Conservation (phyloP, 176 grass and related monocot genomes). For the Luzula sylvatica region DNA sequence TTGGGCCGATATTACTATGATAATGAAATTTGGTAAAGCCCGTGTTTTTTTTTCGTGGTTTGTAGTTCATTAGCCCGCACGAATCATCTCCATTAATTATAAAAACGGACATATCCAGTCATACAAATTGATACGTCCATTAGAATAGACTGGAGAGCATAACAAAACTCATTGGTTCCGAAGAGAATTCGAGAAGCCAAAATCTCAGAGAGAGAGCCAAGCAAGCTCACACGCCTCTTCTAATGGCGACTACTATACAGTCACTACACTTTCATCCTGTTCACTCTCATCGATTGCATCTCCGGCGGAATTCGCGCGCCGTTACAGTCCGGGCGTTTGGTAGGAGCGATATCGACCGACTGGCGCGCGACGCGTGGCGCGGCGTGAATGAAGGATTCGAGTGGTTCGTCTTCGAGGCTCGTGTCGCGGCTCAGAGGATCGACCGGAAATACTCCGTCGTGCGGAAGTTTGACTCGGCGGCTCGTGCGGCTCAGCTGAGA, state of each 20-base stretch:
- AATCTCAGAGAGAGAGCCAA: neutral
- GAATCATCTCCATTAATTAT: no score
- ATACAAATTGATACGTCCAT: no score
- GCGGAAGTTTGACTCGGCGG: constrained; percentile 40
- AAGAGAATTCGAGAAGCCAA: constrained; percentile 11
- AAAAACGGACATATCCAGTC: no score
- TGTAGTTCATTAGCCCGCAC: no score
- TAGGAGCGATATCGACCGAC: constrained; percentile 46
- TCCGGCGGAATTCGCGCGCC: constrained; percentile 1
- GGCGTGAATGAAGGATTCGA: constrained; percentile 77
- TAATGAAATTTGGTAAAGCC: no score
- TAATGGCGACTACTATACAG: constrained; percentile 3
- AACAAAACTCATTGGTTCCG: no score
- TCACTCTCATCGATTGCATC: neutral
- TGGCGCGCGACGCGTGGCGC: constrained; percentile 63
- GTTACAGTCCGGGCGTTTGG: constrained; percentile 51
- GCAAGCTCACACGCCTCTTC: constrained; percentile 3
- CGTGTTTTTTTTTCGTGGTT: no score
- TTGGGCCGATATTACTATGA: no score
- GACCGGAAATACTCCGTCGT: constrained; percentile 45
- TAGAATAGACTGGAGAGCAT: no score
- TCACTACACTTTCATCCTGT: neutral
- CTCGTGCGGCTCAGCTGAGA: constrained; percentile 38
- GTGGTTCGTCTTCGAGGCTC: constrained; percentile 57
- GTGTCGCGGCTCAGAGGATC: constrained; percentile 47